Evolutionary conservation across 2,329 filamentous ascomycete genomes (phyloP), one percentile per base, ranked within the genome.

Genomic region (Neophaeococcomyces mojaviensis): DNA sequence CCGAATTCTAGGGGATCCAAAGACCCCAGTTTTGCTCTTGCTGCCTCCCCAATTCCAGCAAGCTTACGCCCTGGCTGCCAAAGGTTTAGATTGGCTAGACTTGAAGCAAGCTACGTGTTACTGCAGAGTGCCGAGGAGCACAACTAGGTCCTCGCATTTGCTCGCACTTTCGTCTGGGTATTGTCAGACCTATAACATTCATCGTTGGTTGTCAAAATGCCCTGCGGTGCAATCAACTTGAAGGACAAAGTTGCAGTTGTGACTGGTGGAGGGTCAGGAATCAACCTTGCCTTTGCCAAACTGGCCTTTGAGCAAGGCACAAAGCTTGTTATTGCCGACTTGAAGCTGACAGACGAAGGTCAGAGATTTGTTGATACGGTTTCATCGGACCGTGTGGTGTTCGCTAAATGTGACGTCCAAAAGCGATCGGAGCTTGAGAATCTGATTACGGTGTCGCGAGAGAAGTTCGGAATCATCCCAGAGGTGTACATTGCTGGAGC

Each of bases 401-500:
- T 64, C 44, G 47, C 49, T 26, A 56, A 54, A 43, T 63, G 61
- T 49, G 63, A 67, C 49, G 63, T 65, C 8, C 51, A 59, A 7
- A 55, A 59, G 41, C 60, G 64, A 54, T 42, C 47, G 2, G 49
- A 65, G 24, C 52, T 67, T 4, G 49, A 58, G 37, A 44, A 55
- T 24, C 46, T 66, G 51, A 55, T 53, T 36, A 50, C 35, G 19
- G 50, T 50, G 24, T 59, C 55, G 6, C 44, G 47, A 46, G 42
- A 51, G 45, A 47, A 49, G 50, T 65, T 58, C 52, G 57, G 51
- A n/a, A 58, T 57, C 39, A 56, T 64, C 6, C 63, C 66, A 9
- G 64, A 68, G 50, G 55, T 67, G 18, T 68, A 63, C 50, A 53
- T 64, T 16, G 56, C 65, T 6, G 60, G 59, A 24, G 65, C 65